Evolutionary conservation across 305 asterid species (phyloP).

Genomic region (Solanum hybrid): DNA sequence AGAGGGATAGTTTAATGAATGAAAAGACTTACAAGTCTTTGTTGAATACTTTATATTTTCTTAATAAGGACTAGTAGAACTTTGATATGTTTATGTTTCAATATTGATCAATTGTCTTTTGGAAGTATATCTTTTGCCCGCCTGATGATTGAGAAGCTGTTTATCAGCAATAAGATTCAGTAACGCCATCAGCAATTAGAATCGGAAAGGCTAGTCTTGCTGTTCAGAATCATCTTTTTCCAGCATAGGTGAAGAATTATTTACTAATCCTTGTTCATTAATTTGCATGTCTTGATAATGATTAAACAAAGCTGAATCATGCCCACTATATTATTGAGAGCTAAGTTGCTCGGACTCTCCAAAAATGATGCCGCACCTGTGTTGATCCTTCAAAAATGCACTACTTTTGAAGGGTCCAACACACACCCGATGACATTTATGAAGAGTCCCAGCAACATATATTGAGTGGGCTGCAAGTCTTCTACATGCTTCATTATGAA

Average conservation of each 20-base stretch:
- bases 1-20: conserved; percentile 56
- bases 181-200: not conserved
- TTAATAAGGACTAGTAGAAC: conserved; percentile 20
- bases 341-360: not conserved
- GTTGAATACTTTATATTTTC: conserved; percentile 56
- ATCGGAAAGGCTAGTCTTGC: not conserved
- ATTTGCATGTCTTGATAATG: not conserved
- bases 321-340: not conserved
- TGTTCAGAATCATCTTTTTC: not conserved
- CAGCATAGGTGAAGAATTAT: not conserved
- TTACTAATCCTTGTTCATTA: not conserved
- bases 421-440: not conserved
- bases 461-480: not conserved
- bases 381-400: not conserved
- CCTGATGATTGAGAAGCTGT: not conserved
- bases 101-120: not conserved
- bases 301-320: not conserved
- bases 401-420: not conserved
- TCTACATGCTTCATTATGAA: not conserved
- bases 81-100: not conserved
- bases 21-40: conserved; percentile 59
- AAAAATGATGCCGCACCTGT: no score
- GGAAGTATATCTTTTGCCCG: not conserved
- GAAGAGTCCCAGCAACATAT: not conserved
- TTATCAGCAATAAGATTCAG: not conserved